These are phyloP conservation scores for Syncephalastrum contaminatum DNA, from an alignment of 371 early-diverging fungal species.

Conservation along the genomic window DNA sequence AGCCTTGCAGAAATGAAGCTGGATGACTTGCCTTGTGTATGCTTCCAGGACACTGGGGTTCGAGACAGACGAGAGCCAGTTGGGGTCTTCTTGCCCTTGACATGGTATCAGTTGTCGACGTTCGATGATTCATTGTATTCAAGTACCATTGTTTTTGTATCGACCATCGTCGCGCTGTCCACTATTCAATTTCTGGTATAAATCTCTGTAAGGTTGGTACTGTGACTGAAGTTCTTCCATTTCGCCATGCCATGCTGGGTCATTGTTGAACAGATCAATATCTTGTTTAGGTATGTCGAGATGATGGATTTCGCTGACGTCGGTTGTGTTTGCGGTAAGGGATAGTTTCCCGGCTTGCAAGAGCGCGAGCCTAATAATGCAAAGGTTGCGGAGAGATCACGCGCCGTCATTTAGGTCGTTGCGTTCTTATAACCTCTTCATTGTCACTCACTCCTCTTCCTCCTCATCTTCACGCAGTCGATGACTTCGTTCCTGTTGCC, in stretches of 20 bases:
- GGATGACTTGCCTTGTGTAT: constrained; percentile 70
- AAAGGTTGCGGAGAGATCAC: constrained; percentile 1
- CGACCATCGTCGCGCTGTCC: no score
- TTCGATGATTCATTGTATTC: no score
- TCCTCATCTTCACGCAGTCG: constrained; percentile 29
- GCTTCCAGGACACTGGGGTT: constrained; percentile 94
- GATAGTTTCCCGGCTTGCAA: constrained; percentile 7
- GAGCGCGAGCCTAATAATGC: no score
- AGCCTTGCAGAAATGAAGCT: no score
- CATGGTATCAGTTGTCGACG: constrained; percentile 13
- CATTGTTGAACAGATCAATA: constrained; percentile 56
- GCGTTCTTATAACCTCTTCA: background rate
- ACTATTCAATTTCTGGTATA: constrained; percentile 63
- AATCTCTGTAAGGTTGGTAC: constrained; percentile 93
- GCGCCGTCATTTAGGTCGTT: no score
- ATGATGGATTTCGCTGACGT: background rate
- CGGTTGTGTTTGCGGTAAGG: no score
- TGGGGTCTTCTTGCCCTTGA: constrained; percentile 18
- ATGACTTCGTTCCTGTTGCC: constrained; percentile 90
- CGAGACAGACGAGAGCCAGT: constrained; percentile 2
- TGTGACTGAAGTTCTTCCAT: constrained; percentile 21
- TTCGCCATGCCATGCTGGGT: no score
- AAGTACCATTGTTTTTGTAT: no score
- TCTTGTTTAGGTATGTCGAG: constrained; percentile 56
- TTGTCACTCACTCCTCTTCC: constrained; percentile 19